phyloP scores from a whole-genome alignment of 228 moss, liverwort and hornwort species.

The Sphagnum magellanicum region DNA sequence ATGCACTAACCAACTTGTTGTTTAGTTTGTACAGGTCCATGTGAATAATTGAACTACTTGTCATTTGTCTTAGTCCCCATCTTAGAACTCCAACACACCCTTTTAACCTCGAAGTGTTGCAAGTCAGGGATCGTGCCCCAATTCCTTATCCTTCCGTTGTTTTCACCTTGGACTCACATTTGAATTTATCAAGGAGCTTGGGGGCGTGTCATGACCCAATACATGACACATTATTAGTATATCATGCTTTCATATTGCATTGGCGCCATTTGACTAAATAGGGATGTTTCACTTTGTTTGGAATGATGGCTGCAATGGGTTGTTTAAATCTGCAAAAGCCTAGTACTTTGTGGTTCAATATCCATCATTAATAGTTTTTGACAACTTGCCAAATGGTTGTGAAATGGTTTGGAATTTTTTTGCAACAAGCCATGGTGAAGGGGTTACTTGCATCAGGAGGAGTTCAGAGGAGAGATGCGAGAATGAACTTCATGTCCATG shows the following conservation, averaged over 20 bases:
- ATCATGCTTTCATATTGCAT: neutral
- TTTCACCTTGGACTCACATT: no score
- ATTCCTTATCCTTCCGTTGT: no score
- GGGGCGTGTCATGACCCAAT: slow-evolving; percentile 7
- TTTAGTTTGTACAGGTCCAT: no score
- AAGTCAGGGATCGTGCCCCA: no score
- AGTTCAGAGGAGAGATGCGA: neutral
- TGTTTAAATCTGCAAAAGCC: neutral
- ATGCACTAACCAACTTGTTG: no score
- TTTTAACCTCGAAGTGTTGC: no score
- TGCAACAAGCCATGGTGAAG: slow-evolving; percentile 5
- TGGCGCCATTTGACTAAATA: neutral
- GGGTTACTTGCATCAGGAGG: neutral
- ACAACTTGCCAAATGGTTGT: neutral
- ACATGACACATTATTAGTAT: neutral
- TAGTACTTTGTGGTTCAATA: neutral
- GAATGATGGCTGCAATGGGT: slow-evolving; percentile 5
- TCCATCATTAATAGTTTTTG: neutral
- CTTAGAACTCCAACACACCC: no score
- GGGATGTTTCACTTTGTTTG: slow-evolving; percentile 1
- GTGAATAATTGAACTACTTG: no score
- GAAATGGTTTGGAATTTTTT: slow-evolving; percentile 4
- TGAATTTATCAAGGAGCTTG: no score
- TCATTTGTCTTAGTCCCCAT: no score
- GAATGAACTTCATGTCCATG: neutral